Evolutionary conservation across 2,329 filamentous ascomycete genomes (phyloP).

Genomic region (Aspergillus latus): DNA sequence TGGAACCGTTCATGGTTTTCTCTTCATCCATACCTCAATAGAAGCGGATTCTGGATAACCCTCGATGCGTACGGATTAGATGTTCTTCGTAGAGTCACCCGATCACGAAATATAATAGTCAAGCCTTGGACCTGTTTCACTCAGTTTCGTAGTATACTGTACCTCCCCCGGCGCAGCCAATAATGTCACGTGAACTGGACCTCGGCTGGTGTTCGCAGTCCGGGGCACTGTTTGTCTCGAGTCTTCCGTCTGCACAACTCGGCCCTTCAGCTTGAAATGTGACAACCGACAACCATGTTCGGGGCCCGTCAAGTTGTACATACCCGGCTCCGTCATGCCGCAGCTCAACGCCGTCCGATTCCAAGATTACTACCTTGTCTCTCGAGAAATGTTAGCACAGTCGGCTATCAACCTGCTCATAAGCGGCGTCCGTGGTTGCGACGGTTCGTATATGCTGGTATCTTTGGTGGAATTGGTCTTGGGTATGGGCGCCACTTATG

Average conservation of each 20-base stretch:
- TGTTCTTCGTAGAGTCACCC: not conserved
- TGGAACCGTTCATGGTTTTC: not conserved
- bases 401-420: conserved; percentile 18
- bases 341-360: not conserved
- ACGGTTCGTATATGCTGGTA: conserved; percentile 33
- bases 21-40: not conserved
- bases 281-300: conserved; percentile 27
- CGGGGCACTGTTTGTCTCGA: not conserved
- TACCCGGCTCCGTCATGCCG: conserved; percentile 19
- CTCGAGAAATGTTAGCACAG: conserved; percentile 24
- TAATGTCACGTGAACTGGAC: not conserved
- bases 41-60: not conserved
- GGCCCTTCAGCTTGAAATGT: conserved; percentile 20
- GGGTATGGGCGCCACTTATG: conserved; percentile 16
- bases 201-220: conserved; percentile 1
- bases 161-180: not conserved
- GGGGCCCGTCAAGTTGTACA: conserved; percentile 27
- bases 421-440: conserved; percentile 35
- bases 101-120: not conserved
- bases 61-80: not conserved
- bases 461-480: conserved; percentile 38
- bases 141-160: not conserved
- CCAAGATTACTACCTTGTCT: conserved; percentile 12
- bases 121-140: not conserved
- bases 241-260: not conserved